Conservation (phyloP, 2,329 filamentous ascomycete species). For the Colletotrichum sp. region DNA sequence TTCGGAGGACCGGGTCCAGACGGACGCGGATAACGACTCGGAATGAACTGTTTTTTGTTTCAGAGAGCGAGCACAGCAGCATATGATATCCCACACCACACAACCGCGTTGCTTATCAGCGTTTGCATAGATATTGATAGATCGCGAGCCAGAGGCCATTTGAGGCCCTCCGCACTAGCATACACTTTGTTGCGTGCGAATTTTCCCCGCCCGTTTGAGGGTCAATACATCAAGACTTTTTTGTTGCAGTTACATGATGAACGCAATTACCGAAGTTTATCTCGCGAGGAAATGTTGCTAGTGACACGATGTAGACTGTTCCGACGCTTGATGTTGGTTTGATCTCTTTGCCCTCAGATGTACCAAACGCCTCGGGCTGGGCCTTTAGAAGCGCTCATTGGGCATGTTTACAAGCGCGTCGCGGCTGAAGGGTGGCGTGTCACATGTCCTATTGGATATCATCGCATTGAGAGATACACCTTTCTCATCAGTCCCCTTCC, state of each 20-base stretch:
- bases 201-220: neutral
- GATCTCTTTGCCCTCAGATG: too few relatives aligned
- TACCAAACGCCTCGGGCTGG: rapidly evolving
- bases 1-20: slow-evolving; percentile 13
- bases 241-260: neutral
- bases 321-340: too few relatives aligned
- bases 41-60: neutral
- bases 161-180: neutral
- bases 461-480: too few relatives aligned
- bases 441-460: too few relatives aligned
- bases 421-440: too few relatives aligned
- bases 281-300: rapidly evolving
- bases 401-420: too few relatives aligned
- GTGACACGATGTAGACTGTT: too few relatives aligned
- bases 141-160: neutral
- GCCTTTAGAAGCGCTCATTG: rapidly evolving
- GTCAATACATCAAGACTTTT: neutral
- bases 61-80: neutral
- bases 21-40: neutral
- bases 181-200: neutral
- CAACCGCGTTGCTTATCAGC: neutral
- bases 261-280: too few relatives aligned
- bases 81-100: neutral
- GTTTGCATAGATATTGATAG: neutral
- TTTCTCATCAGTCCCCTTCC: too few relatives aligned